Evolutionary conservation across 2,329 filamentous ascomycete genomes (phyloP).

Genomic region (Nothophaeocryptopus gaeumannii): DNA sequence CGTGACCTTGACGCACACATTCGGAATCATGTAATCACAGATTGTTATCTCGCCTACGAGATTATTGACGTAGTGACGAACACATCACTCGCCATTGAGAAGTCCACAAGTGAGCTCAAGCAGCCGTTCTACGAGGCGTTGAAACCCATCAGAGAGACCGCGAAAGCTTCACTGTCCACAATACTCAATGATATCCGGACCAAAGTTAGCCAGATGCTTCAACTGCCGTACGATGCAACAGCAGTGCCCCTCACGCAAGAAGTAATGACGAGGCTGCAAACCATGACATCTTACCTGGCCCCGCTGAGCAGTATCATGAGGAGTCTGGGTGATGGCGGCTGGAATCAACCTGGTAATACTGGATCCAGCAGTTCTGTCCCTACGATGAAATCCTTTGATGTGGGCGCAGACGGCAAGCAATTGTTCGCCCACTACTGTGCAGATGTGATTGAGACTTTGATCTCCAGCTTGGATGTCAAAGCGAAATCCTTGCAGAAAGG

Average conservation of each 20-base stretch:
- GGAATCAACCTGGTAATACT: constrained; percentile 59
- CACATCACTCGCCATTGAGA: constrained; percentile 75
- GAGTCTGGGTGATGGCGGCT: constrained; percentile 88
- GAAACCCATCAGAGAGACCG: constrained; percentile 87
- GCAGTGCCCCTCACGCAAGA: constrained; percentile 75
- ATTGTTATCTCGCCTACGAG: constrained; percentile 94
- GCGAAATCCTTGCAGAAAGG: constrained; percentile 69
- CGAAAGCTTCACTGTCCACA: constrained; percentile 78
- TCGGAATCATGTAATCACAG: constrained; percentile 77
- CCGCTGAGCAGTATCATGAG: constrained; percentile 88
- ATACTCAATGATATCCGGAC: constrained; percentile 79
- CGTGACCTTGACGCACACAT: constrained; percentile 88
- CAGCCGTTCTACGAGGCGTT: constrained; percentile 76
- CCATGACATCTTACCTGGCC: constrained; percentile 80
- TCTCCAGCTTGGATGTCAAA: constrained; percentile 72
- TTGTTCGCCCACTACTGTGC: constrained; percentile 87
- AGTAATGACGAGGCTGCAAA: constrained; percentile 80
- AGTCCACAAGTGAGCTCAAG: constrained; percentile 81
- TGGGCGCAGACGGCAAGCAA: constrained; percentile 81
- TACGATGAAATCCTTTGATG: constrained; percentile 75
- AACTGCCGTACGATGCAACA: constrained; percentile 74
- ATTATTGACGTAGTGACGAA: constrained; percentile 85
- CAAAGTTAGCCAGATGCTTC: constrained; percentile 62
- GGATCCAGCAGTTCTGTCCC: constrained; percentile 63
- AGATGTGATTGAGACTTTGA: constrained; percentile 80